These are phyloP conservation scores for Geosiphon pyriformis DNA, from an alignment of 192 early-diverging fungal species.

Conservation along the genomic window DNA sequence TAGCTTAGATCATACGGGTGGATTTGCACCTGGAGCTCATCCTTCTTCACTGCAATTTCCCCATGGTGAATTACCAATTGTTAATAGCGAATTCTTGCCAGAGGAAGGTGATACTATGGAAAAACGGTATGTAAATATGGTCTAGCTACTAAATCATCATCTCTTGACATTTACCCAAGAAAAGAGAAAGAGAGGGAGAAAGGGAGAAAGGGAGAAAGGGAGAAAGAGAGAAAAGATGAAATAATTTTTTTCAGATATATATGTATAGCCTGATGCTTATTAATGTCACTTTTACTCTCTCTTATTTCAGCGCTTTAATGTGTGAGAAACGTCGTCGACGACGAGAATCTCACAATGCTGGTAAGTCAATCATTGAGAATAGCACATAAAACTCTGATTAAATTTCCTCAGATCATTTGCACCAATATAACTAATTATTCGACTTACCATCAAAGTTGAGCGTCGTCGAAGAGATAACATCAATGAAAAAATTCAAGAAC, in stretches of 20 bases:
- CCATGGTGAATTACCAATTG: not conserved
- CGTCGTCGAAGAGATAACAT: constrained; percentile 93
- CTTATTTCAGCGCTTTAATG: constrained; percentile 22
- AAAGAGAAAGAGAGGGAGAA: too few species aligned
- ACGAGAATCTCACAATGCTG: constrained; percentile 94
- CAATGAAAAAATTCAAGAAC: constrained; percentile 96
- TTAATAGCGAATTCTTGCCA: not conserved
- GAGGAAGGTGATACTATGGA: not conserved
- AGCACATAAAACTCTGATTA: not conserved
- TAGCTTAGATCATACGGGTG: not conserved
- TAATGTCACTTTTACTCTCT: not conserved
- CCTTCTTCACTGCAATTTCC: not conserved
- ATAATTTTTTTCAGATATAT: not conserved
- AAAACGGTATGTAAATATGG: constrained; percentile 14
- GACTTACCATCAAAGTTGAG: constrained; percentile 58
- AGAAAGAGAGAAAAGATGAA: not conserved
- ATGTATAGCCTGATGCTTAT: not conserved
- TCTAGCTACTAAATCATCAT: not conserved
- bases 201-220: too few species aligned
- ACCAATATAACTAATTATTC: not conserved
- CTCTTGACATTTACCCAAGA: not conserved
- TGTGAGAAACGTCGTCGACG: constrained; percentile 85
- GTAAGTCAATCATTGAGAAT: constrained; percentile 19
- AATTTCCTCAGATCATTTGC: not conserved
- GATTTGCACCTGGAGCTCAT: not conserved